These are phyloP conservation scores for Planoprotostelium fungivorum DNA, from an alignment of 78 protist species.

Conservation along the genomic window DNA sequence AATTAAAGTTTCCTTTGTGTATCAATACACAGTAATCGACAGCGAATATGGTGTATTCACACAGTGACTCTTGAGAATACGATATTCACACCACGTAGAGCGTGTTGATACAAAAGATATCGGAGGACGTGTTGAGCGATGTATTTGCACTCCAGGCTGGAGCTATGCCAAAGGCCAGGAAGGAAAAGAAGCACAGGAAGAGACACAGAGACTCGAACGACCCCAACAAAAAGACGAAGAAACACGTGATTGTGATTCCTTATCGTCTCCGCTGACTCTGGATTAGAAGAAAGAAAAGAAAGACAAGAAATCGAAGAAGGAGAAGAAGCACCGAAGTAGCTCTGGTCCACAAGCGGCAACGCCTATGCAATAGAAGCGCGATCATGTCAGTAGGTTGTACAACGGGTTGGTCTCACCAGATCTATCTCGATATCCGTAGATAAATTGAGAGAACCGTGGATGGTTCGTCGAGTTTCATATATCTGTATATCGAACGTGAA, in stretches of 20 bases:
- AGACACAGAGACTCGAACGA: neutral
- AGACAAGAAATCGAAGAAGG: neutral
- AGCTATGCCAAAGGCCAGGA: neutral
- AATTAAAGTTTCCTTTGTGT: too few species aligned
- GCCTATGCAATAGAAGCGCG: too few species aligned
- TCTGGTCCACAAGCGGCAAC: neutral
- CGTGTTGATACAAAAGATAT: neutral
- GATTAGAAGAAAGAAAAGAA: neutral
- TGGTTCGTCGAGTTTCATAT: too few species aligned
- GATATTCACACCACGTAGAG: neutral
- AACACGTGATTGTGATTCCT: neutral
- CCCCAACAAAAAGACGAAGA: neutral
- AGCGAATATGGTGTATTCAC: too few species aligned
- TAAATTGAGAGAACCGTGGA: too few species aligned
- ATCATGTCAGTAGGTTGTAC: too few species aligned
- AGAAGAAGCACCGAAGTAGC: neutral
- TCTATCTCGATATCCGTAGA: too few species aligned
- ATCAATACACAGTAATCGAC: too few species aligned
- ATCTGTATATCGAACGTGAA: too few species aligned
- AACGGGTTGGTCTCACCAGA: too few species aligned
- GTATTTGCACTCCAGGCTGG: neutral
- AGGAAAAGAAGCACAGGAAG: neutral
- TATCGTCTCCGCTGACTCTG: neutral
- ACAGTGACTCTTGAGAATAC: neutral
- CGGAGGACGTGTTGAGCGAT: neutral